Percentiles rank a stretch among this genome's conserved stretches.
phyloP scores from a whole-genome alignment of 257 asterid genomes.

The Rhazya stricta region DNA sequence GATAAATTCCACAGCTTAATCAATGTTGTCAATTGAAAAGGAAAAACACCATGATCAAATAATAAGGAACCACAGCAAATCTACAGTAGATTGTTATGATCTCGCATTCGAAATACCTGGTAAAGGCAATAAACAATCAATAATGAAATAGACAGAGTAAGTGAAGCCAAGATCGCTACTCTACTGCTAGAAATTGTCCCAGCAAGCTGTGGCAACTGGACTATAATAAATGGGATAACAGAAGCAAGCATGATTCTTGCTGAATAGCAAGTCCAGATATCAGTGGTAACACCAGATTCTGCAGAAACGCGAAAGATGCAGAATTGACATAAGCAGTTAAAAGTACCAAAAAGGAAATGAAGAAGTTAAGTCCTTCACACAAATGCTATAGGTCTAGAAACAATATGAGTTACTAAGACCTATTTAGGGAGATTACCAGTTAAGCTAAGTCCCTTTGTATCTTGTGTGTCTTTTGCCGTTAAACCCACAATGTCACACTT shows the following conservation, averaged over 20 bases:
- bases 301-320: background rate
- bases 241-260: conserved; percentile 57
- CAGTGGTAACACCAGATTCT: conserved; percentile 43
- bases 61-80: no score
- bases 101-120: conserved; percentile 29
- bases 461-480: conserved; percentile 10
- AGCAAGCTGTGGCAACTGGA: conserved; percentile 25
- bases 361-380: background rate
- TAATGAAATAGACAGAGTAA: conserved; percentile 31
- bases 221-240: conserved; percentile 42
- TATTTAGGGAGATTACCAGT: conserved; percentile 1
- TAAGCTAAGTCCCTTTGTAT: conserved; percentile 18
- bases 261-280: conserved; percentile 41
- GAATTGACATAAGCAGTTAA: background rate
- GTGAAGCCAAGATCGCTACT: conserved; percentile 35
- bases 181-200: conserved; percentile 18
- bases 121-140: conserved; percentile 39
- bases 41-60: no score
- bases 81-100: background rate
- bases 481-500: conserved; percentile 38
- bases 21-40: no score
- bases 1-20: background rate
- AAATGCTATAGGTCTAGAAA: background rate
- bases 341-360: background rate
- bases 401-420: background rate